Evolutionary conservation across 2,329 filamentous ascomycete genomes (phyloP).

Genomic region (Akanthomyces uredinophilus): DNA sequence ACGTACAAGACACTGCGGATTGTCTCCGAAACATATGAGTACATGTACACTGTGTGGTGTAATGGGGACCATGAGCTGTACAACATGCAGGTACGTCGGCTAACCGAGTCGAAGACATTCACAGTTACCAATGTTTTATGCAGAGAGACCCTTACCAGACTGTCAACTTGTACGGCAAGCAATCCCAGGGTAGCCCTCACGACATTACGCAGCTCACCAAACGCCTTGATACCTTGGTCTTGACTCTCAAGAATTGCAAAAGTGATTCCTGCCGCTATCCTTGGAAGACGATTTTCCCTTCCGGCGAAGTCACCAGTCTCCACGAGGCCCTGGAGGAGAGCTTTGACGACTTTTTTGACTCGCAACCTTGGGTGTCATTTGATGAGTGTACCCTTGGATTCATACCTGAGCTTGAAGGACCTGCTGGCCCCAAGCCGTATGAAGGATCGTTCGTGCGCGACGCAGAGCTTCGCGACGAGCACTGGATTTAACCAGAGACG

Average conservation of each 20-base stretch:
- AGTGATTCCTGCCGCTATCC: slow-evolving; percentile 46
- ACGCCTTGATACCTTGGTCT: slow-evolving; percentile 53
- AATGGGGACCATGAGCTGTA: slow-evolving; percentile 43
- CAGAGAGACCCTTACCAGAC: slow-evolving; percentile 47
- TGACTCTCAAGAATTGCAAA: slow-evolving; percentile 57
- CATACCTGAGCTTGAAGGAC: slow-evolving; percentile 49
- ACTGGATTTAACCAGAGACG: background rate
- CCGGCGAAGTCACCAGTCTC: slow-evolving; percentile 44
- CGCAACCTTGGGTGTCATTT: slow-evolving; percentile 45
- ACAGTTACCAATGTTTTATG: background rate
- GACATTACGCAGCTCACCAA: slow-evolving; percentile 18
- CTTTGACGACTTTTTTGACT: slow-evolving; percentile 49
- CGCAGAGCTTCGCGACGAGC: slow-evolving; percentile 1
- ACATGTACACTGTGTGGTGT: slow-evolving; percentile 54
- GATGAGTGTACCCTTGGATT: slow-evolving; percentile 50
- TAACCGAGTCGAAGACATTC: background rate
- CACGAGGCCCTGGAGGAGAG: slow-evolving; percentile 41
- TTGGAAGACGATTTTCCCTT: slow-evolving; percentile 51
- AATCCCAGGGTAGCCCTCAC: background rate
- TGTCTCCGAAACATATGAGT: slow-evolving; percentile 40
- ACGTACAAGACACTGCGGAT: slow-evolving; percentile 50
- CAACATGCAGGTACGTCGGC: slow-evolving; percentile 40
- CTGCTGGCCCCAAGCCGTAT: slow-evolving; percentile 25
- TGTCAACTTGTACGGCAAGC: slow-evolving; percentile 18
- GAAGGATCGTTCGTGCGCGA: background rate